Base-by-base conservation (phyloP, 1,139 yeast species). In the Yamadazyma siamensis region DNA sequence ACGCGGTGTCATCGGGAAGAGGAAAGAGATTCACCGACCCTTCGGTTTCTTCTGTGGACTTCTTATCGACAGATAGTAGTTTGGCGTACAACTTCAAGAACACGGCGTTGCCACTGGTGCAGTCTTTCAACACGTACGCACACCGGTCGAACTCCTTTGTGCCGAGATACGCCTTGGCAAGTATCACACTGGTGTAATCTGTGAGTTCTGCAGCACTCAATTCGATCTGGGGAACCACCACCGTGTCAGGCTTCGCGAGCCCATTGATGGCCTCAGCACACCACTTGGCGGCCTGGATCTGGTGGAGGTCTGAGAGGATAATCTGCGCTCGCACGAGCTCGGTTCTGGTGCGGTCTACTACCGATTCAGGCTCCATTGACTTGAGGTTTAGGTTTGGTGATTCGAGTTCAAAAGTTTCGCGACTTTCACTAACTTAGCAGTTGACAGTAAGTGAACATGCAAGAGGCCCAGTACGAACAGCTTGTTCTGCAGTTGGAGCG, bases 131-230 rank as follows among this genome's bases (percentile, higher is more conserved):
- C 13, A 69, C 68, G 43, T 69, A 64, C 2, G 85, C 77, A 37
- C 94, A 85, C 20, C 98, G 61, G 37, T 82, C 94, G 50, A 81
- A 89, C 52, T 91, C 98, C 46, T 84, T 81, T 49, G 89, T 78
- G 47, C 78, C 82, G 61, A 91, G 87, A 47, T 84, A 81, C 0
- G 86, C 55, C 35, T 78, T 77, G 0, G 94, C 96, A 17, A 87
- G 60, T 9, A 76, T 46, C 31, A 70, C 71, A 29, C 51, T 56
- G 21, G 60, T 59, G 25, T 54, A 51, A 21, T 49, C 55, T 11
- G 41, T 37, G 3, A 39, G 28, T 24, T 77, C 82, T 10, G 61
- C 47, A 8, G 36, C 32, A 23, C 27, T 33, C n/a, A 28, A 22
- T 9, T 36, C 32, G 2, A 34, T 21, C 4, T 53, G 45, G 29